A percentile compares a stretch with the other conserved stretches of the same genome.
Conservation (phyloP, 2,329 filamentous ascomycete species). For the Fusarium agapanthi region DNA sequence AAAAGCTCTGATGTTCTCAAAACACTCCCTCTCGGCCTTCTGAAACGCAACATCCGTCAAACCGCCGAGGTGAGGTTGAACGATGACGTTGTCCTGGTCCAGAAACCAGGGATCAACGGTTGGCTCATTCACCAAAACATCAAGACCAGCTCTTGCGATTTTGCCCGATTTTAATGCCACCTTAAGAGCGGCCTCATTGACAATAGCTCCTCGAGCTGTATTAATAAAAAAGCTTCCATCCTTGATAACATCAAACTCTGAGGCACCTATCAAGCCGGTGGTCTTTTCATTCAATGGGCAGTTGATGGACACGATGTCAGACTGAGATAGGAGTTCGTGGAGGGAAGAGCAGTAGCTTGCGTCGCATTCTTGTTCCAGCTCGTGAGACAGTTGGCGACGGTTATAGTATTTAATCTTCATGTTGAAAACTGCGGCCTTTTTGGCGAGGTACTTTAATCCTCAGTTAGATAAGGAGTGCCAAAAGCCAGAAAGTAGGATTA, state of each 20-base stretch:
- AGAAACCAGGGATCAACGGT: constrained; percentile 34
- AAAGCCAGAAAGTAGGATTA: neutral
- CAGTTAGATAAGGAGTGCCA: neutral
- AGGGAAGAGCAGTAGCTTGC: constrained; percentile 48
- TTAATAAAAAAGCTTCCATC: constrained; percentile 56
- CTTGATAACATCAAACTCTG: constrained; percentile 56
- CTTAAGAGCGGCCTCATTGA: constrained; percentile 57
- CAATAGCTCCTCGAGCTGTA: constrained; percentile 57
- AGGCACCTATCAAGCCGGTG: constrained; percentile 47
- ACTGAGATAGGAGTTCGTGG: constrained; percentile 48
- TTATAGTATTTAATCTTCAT: constrained; percentile 54
- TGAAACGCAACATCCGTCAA: constrained; percentile 53
- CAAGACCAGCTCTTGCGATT: constrained; percentile 55
- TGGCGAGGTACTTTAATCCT: constrained; percentile 47
- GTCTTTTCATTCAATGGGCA: constrained; percentile 52
- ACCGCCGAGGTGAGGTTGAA: constrained; percentile 55
- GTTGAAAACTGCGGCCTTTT: constrained; percentile 50
- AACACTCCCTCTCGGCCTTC: constrained; percentile 53
- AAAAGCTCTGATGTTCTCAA: constrained; percentile 35
- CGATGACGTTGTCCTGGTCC: constrained; percentile 40
- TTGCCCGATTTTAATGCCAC: constrained; percentile 55
- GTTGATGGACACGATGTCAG: constrained; percentile 51
- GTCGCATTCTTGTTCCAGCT: constrained; percentile 46
- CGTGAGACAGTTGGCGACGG: constrained; percentile 44
- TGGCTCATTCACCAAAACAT: constrained; percentile 56